These are phyloP conservation scores for Suhomyces choctaworum DNA, from an alignment of 1,139 yeast species.

Conservation along the genomic window DNA sequence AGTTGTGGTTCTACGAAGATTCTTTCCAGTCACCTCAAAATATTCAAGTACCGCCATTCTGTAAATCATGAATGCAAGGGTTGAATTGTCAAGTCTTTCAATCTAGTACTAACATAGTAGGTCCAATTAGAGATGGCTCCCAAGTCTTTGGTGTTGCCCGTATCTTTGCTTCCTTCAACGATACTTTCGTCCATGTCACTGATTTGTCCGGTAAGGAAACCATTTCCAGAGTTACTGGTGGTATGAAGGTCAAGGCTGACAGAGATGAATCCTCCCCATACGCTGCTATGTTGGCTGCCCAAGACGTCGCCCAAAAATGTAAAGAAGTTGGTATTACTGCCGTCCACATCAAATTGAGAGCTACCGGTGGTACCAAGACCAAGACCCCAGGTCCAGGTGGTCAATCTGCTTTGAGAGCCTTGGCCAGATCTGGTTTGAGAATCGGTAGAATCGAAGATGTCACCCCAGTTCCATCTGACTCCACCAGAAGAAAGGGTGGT, in stretches of 20 bases:
- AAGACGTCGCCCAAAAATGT: slow-evolving; percentile 98
- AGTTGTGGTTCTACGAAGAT: neutral
- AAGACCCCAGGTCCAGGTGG: slow-evolving; percentile 99
- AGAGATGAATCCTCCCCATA: slow-evolving; percentile 99
- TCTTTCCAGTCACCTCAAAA: neutral
- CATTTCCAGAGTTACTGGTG: slow-evolving; percentile 99
- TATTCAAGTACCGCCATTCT: neutral
- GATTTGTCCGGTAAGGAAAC: slow-evolving; percentile 99
- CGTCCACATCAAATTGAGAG: slow-evolving; percentile 99
- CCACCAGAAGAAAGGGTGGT: slow-evolving; percentile 99
- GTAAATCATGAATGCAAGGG: neutral
- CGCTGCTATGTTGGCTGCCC: slow-evolving; percentile 99
- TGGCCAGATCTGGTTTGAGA: slow-evolving; percentile 99
- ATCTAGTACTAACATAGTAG: slow-evolving; percentile 38
- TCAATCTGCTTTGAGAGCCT: slow-evolving; percentile 99
- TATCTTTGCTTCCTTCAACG: slow-evolving; percentile 99
- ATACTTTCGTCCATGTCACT: slow-evolving; percentile 99
- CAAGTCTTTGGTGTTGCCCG: slow-evolving; percentile 99
- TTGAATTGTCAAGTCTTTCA: no score
- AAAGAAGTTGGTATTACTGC: slow-evolving; percentile 99
- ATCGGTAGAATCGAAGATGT: slow-evolving; percentile 99
- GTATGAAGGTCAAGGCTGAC: slow-evolving; percentile 99
- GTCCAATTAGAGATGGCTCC: slow-evolving; percentile 92
- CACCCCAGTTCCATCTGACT: slow-evolving; percentile 99
- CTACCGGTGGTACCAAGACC: slow-evolving; percentile 99